A percentile compares a stretch with the other conserved stretches of the same genome.
Conservation (phyloP, 2,329 filamentous ascomycete genomes). For the Blastomyces percursus region DNA sequence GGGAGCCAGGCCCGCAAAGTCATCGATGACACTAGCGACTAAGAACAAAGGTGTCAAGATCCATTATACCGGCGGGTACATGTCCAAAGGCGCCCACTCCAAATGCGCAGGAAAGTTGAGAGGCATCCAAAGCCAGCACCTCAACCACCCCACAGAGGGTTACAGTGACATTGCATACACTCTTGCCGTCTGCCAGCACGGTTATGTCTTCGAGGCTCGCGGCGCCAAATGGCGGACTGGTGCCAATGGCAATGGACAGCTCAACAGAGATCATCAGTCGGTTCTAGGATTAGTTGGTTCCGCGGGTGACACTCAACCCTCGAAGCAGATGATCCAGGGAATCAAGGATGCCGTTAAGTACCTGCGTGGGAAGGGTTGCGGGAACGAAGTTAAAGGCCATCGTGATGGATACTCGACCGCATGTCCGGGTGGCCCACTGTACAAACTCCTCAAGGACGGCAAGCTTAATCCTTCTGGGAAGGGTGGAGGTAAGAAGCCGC, state of each 20-base stretch:
- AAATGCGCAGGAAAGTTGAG: slow-evolving; percentile 3
- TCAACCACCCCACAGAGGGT: background rate
- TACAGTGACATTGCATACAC: slow-evolving; percentile 7
- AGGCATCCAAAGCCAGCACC: slow-evolving; percentile 2
- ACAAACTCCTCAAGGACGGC: slow-evolving; percentile 5
- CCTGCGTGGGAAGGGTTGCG: slow-evolving; percentile 3
- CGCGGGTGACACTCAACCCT: background rate
- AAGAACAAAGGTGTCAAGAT: slow-evolving; percentile 7
- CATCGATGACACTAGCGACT: background rate
- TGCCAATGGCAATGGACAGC: slow-evolving; percentile 1
- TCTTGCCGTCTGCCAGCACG: slow-evolving; percentile 10
- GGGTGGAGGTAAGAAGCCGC: background rate
- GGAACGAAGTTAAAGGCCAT: slow-evolving; percentile 6
- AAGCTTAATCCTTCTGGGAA: slow-evolving; percentile 5
- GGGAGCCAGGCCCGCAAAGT: background rate
- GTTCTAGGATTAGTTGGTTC: slow-evolving; percentile 4
- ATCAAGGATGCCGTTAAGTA: slow-evolving; percentile 8
- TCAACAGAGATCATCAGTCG: slow-evolving; percentile 5
- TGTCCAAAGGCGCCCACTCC: slow-evolving; percentile 1
- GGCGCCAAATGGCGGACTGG: slow-evolving; percentile 1
- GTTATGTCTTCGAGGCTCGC: slow-evolving; percentile 7
- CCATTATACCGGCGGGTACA: slow-evolving; percentile 1
- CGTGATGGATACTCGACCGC: slow-evolving; percentile 3
- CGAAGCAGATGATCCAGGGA: background rate
- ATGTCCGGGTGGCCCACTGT: slow-evolving; percentile 7